Evolutionary conservation across 208 protist genomes (phyloP).

Genomic region (Borovskyia barvae): DNA sequence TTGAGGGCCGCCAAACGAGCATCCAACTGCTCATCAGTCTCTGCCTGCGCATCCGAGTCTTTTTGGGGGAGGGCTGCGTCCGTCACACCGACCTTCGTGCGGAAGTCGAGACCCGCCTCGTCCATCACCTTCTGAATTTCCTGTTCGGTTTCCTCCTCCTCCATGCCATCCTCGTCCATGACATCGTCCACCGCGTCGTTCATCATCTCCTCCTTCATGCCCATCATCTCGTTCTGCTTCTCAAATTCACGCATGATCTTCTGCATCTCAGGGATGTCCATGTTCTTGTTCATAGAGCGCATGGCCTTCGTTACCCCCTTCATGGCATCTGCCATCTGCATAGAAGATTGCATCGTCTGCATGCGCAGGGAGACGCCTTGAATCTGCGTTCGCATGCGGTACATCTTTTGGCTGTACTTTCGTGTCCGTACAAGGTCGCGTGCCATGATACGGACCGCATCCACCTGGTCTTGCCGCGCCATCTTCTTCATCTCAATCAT

Average conservation of each 20-base stretch:
- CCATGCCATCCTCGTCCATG: conserved; percentile 90
- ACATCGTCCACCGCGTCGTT: conserved; percentile 92
- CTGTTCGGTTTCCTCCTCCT: conserved; percentile 90
- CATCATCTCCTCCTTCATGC: conserved; percentile 99
- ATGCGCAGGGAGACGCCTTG: conserved; percentile 95
- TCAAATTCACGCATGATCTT: conserved; percentile 98
- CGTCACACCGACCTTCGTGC: conserved; percentile 69
- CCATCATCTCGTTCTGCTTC: conserved; percentile 97
- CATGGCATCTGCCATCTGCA: conserved; percentile 90
- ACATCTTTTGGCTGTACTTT: conserved; percentile 95
- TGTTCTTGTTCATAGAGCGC: conserved; percentile 95
- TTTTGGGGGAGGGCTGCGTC: conserved; percentile 44
- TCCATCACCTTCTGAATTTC: conserved; percentile 92
- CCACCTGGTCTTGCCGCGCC: conserved; percentile 96
- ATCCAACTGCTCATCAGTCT: conserved; percentile 83
- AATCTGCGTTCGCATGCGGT: conserved; percentile 97
- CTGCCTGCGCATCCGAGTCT: conserved; percentile 36
- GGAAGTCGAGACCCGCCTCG: conserved; percentile 89
- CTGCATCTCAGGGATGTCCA: conserved; percentile 97
- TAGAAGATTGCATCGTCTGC: conserved; percentile 92
- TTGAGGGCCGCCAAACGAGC: conserved; percentile 78
- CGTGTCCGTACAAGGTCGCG: conserved; percentile 97
- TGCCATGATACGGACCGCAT: conserved; percentile 96
- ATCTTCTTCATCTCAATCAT: conserved; percentile 96
- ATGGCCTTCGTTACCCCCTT: conserved; percentile 91